Evolutionary conservation across 2,329 filamentous ascomycete genomes (phyloP).

Genomic region (Furcasterigmium sp.): DNA sequence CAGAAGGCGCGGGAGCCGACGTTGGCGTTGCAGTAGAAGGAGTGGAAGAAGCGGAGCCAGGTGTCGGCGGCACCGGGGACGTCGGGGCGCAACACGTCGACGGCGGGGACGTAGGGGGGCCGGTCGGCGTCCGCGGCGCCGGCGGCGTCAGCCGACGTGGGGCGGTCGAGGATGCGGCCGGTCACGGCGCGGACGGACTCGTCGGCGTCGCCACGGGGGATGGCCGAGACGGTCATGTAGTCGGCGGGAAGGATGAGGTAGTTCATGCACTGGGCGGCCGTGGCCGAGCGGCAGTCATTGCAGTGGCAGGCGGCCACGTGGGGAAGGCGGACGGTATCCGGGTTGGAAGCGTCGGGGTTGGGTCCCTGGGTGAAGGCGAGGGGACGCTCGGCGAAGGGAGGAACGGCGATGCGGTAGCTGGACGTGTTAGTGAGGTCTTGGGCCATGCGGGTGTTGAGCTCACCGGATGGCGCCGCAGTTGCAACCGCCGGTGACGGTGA

Average conservation of each 20-base stretch:
- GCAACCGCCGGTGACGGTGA: constrained; percentile 18
- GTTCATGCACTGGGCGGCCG: constrained; percentile 4
- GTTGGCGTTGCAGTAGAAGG: constrained; percentile 7
- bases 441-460: neutral
- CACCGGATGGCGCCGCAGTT: constrained; percentile 17
- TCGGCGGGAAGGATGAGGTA: constrained; percentile 7
- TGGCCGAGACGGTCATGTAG: constrained; percentile 16
- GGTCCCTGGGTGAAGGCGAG: constrained; percentile 7
- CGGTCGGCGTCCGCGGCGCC: constrained; percentile 1
- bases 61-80: constrained; percentile 7
- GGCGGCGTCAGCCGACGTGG: neutral
- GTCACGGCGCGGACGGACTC: constrained; percentile 1
- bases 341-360: constrained; percentile 5
- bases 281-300: constrained; percentile 16
- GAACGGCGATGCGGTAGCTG: constrained; percentile 13
- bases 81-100: constrained; percentile 12
- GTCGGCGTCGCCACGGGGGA: constrained; percentile 3
- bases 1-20: constrained; percentile 18
- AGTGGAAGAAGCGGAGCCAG: constrained; percentile 20
- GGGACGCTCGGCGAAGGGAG: constrained; percentile 8
- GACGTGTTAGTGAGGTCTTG: neutral
- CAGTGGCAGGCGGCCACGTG: constrained; percentile 16
- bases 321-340: constrained; percentile 10
- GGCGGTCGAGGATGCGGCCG: constrained; percentile 3
- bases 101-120: constrained; percentile 2